Conservation (phyloP, 306 rosid genomes). For the Cajanus cajan region DNA sequence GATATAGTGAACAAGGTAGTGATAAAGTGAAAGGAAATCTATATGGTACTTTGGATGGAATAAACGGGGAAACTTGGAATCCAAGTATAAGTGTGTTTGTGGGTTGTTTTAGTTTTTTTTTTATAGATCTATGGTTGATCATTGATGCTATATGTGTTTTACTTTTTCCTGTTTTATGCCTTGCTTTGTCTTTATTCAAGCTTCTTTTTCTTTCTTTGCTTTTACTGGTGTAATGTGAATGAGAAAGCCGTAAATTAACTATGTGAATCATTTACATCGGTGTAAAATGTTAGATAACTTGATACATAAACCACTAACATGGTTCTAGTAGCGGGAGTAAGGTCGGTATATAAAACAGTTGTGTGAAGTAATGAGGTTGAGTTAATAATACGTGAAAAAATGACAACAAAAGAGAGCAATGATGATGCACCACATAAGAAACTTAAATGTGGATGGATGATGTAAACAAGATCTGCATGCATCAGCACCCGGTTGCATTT, state of each 20-base stretch:
- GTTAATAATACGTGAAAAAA: no score
- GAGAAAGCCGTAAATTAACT: background rate
- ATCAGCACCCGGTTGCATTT: no score
- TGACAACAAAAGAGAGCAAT: background rate
- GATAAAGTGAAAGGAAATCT: slow-evolving; percentile 33
- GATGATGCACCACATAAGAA: background rate
- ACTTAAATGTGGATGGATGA: no score
- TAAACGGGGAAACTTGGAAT: slow-evolving; percentile 18
- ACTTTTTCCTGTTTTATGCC: slow-evolving; percentile 14
- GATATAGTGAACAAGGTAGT: background rate
- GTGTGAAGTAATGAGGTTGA: no score
- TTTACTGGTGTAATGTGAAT: background rate
- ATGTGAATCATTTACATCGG: background rate
- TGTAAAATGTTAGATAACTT: background rate
- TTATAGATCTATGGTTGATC: slow-evolving; percentile 13
- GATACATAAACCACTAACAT: no score
- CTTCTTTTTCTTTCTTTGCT: slow-evolving; percentile 16
- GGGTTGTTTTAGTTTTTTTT: background rate
- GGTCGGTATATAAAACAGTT: no score
- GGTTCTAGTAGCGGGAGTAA: no score
- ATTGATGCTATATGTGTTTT: background rate
- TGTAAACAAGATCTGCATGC: no score
- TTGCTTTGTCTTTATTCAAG: slow-evolving; percentile 34
- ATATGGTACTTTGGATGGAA: slow-evolving; percentile 25
- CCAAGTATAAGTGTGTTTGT: slow-evolving; percentile 1